phyloP scores from a whole-genome alignment of 148 eudicot species.

The Vaccinium darrowii region DNA sequence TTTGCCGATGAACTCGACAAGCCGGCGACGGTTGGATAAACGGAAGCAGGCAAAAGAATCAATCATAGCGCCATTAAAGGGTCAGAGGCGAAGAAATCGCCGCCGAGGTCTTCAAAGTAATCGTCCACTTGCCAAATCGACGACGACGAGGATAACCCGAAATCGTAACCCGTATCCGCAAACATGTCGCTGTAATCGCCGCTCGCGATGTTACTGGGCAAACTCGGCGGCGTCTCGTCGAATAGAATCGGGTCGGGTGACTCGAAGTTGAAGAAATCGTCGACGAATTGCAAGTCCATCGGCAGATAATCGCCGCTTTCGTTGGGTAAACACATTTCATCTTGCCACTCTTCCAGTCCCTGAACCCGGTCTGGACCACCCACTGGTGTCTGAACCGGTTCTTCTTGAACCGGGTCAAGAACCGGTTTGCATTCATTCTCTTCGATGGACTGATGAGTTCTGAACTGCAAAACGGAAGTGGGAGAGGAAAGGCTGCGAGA shows the following conservation, averaged over 20 bases:
- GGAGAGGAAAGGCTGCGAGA: conserved; percentile 55
- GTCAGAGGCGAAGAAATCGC: conserved; percentile 42
- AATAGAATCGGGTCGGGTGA: conserved; percentile 37
- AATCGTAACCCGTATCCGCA: conserved; percentile 32
- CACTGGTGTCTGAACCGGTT: neutral
- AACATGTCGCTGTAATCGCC: conserved; percentile 26
- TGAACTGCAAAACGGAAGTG: conserved; percentile 55
- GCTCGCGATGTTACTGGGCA: conserved; percentile 6
- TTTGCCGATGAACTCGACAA: conserved; percentile 42
- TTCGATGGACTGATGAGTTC: conserved; percentile 16
- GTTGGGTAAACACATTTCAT: conserved; percentile 23
- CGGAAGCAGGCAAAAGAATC: neutral
- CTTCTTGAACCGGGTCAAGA: neutral
- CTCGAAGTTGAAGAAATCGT: conserved; percentile 50
- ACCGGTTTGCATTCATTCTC: conserved; percentile 12
- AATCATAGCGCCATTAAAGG: conserved; percentile 42
- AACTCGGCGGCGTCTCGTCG: conserved; percentile 24
- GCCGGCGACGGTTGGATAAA: conserved; percentile 9
- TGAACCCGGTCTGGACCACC: conserved; percentile 20
- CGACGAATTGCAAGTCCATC: conserved; percentile 34
- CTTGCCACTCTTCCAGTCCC: conserved; percentile 36
- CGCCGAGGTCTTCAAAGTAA: conserved; percentile 55
- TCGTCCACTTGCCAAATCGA: conserved; percentile 48
- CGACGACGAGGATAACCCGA: conserved; percentile 21
- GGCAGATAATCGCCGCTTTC: conserved; percentile 33